Evolutionary conservation across 306 rosid species (phyloP), one percentile per base, ranked within the genome.

Genomic region (Prunus padus): DNA sequence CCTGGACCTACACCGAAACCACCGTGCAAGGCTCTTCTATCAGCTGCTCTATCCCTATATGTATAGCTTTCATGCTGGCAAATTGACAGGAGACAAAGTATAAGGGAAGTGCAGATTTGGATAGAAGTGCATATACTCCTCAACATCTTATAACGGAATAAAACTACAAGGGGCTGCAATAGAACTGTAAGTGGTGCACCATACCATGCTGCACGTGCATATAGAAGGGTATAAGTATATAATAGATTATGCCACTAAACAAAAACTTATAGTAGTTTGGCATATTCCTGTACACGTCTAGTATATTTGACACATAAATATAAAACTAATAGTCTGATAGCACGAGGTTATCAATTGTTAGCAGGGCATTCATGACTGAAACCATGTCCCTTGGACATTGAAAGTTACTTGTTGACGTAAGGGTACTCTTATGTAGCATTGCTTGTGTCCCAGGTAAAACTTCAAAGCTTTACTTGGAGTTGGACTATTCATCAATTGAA

Each of bases 31-130:
- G 56, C 82, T 84, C 98, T 87, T 82, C 98, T 94, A 82, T 92
- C 98, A 0, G 96, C 90, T 25, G 96, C 97, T 40, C 96, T 86
- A 69, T 94, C 98, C 83, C 93, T 90, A 67, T 87, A 94, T 62
- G 30, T 82, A 70, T 65, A 64, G 80, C 69, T 86, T 68, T 65
- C 79, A 76, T 54, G 65, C 97, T 94, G 92, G 63, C 7, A 79
- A 71, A 65, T 65, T 40, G 57, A 71, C 49, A 54, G 11, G 63
- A 65, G 80, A 74, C 65, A 65, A 49, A 28, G 69, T 47, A 67
- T 52, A 45, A 77, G 67, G 68, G 60, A 68, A 75, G 25, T 40
- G 57, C 45, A 73, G 73, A 81, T 23, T 23, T 31, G 61, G 33
- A 33, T 8, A 50, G 46, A 13, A 45, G 12, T 57, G 56, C 75